Conservation (phyloP, 1,139 yeast genomes). For the Hanseniaspora sp. region DNA sequence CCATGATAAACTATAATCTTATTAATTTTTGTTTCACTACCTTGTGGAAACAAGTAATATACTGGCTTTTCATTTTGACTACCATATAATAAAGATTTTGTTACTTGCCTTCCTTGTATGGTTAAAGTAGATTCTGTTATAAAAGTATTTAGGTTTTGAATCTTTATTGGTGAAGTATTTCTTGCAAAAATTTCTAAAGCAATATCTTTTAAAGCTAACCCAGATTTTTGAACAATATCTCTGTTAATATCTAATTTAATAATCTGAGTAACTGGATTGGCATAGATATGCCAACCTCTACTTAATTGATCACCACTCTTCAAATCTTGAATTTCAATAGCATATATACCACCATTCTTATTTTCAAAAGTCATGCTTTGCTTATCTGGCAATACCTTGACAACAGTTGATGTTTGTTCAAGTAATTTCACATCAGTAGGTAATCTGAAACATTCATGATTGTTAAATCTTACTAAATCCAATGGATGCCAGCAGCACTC, state of each 20-base stretch:
- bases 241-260: constrained; percentile 4
- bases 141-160: constrained; percentile 34
- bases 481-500: constrained; percentile 80
- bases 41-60: constrained; percentile 9
- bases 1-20: constrained; percentile 59
- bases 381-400: constrained; percentile 5
- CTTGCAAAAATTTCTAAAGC: constrained; percentile 39
- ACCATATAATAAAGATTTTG: constrained; percentile 9
- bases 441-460: constrained; percentile 67
- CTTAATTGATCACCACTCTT: constrained; percentile 13
- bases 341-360: constrained; percentile 9
- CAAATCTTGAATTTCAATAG: constrained; percentile 14
- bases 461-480: constrained; percentile 64
- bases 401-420: constrained; percentile 1
- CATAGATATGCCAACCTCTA: constrained; percentile 13
- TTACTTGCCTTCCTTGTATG: constrained; percentile 3
- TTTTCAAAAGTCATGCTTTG: constrained; percentile 1
- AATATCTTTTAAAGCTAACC: background rate
- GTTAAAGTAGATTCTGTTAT: constrained; percentile 32
- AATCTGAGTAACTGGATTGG: background rate
- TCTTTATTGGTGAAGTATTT: constrained; percentile 33
- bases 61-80: constrained; percentile 2
- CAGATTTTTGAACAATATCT: constrained; percentile 4
- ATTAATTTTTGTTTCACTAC: constrained; percentile 27
- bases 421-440: constrained; percentile 31